Base-by-base conservation (phyloP, 352 stramenopile species). In the Phytophthora niederhauseri region DNA sequence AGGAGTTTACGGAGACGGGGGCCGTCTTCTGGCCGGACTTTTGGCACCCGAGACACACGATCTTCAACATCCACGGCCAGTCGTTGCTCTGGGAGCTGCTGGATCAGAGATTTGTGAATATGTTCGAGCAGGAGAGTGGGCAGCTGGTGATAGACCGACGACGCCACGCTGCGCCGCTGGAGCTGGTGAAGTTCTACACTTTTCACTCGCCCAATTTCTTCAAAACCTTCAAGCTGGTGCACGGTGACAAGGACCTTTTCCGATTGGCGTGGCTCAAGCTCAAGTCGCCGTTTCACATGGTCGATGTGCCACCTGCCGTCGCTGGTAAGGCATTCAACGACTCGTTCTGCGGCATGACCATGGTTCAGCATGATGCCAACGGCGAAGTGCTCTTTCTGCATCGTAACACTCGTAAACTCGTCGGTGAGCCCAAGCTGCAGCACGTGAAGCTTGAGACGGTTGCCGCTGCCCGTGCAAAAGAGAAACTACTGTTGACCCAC, bases 11-110 rank as follows among this genome's bases (percentile, higher is more conserved):
- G 3, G 55, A 69, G 3, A 84, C 68, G 2, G 82, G 84, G 9
- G 81, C 86, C 12, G 9, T 92, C 0, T 92, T 94, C 61, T 94
- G 84, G 84, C 85, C 85, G 6, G 82, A 93, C 36, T 90, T 89
- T 64, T 93, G 81, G 81, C 83, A 91, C 56, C 75, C 79, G 17
- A 59, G 34, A 46, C 68, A 87, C 52, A 85, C 80, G 6, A 89
- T 90, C 24, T 91, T 91, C 43, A 88, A 91, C 61, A 70, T 91
- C 31, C 75, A 89, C 36, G 71, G 68, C 6, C 50, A 78, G 20
- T 87, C 77, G 38, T 58, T 89, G 31, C 48, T 91, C 38, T 91
- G 83, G 83, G 68, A 87, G 45, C 54, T 88, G 17, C 64, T 91
- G 3, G 80, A 74, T 19, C 26, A 82, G 26, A 51, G 55, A 0